Conservation (phyloP, 23 red algal species). For the Pyropia yezoensis region DNA sequence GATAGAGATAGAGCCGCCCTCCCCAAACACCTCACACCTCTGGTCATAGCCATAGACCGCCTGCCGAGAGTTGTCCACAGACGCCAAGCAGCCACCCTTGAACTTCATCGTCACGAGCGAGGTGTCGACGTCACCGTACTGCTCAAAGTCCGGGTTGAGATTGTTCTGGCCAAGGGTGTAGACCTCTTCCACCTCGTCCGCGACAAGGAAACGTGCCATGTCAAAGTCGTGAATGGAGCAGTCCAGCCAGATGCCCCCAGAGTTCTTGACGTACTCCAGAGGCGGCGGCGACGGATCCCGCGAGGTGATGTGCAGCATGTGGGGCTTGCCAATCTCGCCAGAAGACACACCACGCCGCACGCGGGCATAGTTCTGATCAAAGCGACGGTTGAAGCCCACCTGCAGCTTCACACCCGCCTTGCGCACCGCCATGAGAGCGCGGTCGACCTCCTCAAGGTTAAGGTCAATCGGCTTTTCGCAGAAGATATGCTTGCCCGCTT, state of each 20-base stretch:
- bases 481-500: constrained; percentile 98
- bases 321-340: constrained; percentile 87
- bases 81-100: constrained; percentile 76
- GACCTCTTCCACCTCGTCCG: constrained; percentile 88
- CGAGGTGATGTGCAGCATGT: constrained; percentile 92
- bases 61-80: constrained; percentile 93
- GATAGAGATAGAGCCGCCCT: constrained; percentile 80
- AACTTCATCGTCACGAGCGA: constrained; percentile 87
- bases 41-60: constrained; percentile 99
- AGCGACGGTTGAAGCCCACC: constrained; percentile 97
- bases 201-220: constrained; percentile 97
- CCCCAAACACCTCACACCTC: constrained; percentile 97
- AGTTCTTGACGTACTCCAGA: constrained; percentile 82
- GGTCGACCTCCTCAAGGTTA: constrained; percentile 70
- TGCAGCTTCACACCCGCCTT: constrained; percentile 96
- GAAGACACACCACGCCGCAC: constrained; percentile 61
- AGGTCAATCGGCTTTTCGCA: constrained; percentile 98
- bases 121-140: constrained; percentile 96
- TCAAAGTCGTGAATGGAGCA: constrained; percentile 99
- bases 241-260: constrained; percentile 99
- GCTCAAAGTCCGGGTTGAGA: constrained; percentile 56
- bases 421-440: constrained; percentile 75
- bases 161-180: constrained; percentile 83
- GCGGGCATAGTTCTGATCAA: constrained; percentile 91
- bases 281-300: constrained; percentile 90